Percentiles rank a stretch among this genome's conserved stretches.
Evolutionary conservation across 768 basidiomycete genomes (phyloP).

Genomic region (Boletus reticulatus): DNA sequence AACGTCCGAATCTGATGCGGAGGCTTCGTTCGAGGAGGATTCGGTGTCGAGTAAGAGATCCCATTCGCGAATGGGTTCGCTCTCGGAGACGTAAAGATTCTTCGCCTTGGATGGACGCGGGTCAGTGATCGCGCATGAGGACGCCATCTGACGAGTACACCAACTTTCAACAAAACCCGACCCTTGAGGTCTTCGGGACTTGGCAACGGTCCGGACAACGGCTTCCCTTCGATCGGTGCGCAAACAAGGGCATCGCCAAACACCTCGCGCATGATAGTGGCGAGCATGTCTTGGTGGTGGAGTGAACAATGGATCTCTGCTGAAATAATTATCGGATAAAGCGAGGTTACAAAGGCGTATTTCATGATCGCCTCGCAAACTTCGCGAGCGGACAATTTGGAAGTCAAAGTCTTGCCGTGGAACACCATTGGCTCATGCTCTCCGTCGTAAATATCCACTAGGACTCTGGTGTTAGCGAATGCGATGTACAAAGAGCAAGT

Average conservation of each 20-base stretch:
- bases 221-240: conserved; percentile 45
- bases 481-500: not conserved
- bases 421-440: conserved; percentile 81
- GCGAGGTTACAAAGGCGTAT: conserved; percentile 88
- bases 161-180: conserved; percentile 80
- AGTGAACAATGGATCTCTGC: conserved; percentile 87
- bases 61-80: conserved; percentile 33
- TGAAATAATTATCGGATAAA: conserved; percentile 90
- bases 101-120: conserved; percentile 52
- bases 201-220: conserved; percentile 57
- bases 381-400: conserved; percentile 76
- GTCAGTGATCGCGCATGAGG: not conserved
- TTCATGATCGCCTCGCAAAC: conserved; percentile 80
- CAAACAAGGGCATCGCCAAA: conserved; percentile 56
- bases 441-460: conserved; percentile 94
- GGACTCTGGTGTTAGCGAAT: not conserved
- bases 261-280: conserved; percentile 63
- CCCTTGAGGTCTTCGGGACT: conserved; percentile 82
- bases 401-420: conserved; percentile 87
- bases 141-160: conserved; percentile 7
- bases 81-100: conserved; percentile 59
- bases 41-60: conserved; percentile 37
- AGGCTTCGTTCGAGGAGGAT: conserved; percentile 42
- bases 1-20: conserved; percentile 32
- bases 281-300: conserved; percentile 77